Percentiles rank a stretch among this genome's conserved stretches.
phyloP scores from a whole-genome alignment of 768 basidiomycete species.

The Baorangia bicolor region DNA sequence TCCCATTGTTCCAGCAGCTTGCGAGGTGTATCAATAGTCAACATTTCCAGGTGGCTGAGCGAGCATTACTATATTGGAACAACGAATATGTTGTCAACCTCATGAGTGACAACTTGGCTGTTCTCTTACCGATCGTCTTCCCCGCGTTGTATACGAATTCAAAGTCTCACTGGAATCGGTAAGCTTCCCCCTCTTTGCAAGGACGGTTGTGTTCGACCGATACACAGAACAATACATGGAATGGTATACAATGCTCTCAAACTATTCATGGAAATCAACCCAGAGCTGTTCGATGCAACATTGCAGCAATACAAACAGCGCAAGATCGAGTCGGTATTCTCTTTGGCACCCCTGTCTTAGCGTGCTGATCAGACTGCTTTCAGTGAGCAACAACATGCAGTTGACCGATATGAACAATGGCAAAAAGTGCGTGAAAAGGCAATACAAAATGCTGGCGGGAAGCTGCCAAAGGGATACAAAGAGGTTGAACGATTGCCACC shows the following conservation, averaged over 20 bases:
- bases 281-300: conserved; percentile 90
- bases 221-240: conserved; percentile 88
- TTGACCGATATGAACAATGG: conserved; percentile 88
- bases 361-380: conserved; percentile 1
- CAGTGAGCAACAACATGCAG: conserved; percentile 87
- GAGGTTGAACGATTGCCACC: conserved; percentile 72
- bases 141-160: conserved; percentile 95
- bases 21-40: conserved; percentile 98
- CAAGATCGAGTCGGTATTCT: conserved; percentile 69
- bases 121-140: conserved; percentile 94
- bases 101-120: conserved; percentile 92
- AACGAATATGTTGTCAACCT: conserved; percentile 99
- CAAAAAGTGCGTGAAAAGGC: conserved; percentile 79
- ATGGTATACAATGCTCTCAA: conserved; percentile 99
- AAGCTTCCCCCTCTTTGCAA: conserved; percentile 29
- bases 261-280: conserved; percentile 98
- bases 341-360: not conserved
- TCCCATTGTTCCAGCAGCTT: conserved; percentile 89
- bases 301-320: conserved; percentile 92
- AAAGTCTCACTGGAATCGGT: conserved; percentile 99
- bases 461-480: conserved; percentile 67
- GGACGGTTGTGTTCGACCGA: conserved; percentile 8
- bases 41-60: conserved; percentile 99
- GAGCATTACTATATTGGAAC: conserved; percentile 97
- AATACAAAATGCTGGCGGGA: conserved; percentile 64